These are phyloP conservation scores for Hemerocallis citrina DNA, from an alignment of 106 monocot genomes.

Conservation along the genomic window DNA sequence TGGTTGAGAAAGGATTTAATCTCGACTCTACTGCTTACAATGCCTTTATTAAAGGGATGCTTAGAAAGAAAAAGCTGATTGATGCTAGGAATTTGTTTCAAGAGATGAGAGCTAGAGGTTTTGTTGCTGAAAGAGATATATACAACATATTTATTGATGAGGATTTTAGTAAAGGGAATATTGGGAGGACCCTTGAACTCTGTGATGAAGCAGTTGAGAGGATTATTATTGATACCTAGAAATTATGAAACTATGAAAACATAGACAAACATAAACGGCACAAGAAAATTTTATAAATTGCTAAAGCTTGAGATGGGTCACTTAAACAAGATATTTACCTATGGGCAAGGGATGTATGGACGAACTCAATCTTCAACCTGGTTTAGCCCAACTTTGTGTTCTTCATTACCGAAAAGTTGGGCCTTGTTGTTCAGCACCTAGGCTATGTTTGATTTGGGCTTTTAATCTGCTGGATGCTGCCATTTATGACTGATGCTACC, in stretches of 20 bases:
- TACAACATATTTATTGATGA: slow-evolving; percentile 66
- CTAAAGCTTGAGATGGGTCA: background rate
- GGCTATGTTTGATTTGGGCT: background rate
- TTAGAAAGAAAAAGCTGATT: slow-evolving; percentile 55
- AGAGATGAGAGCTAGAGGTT: slow-evolving; percentile 56
- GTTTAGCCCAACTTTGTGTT: too few species aligned
- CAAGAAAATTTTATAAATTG: background rate
- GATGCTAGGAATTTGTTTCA: slow-evolving; percentile 79
- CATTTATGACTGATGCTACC: background rate
- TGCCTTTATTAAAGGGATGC: slow-evolving; percentile 51
- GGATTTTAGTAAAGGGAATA: slow-evolving; percentile 42
- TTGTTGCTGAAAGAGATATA: slow-evolving; percentile 43
- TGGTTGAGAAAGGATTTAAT: slow-evolving; percentile 62
- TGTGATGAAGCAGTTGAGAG: slow-evolving; percentile 73
- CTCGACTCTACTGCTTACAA: slow-evolving; percentile 50
- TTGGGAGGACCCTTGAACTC: slow-evolving; percentile 63
- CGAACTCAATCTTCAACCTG: too few species aligned
- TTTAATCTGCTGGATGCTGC: background rate
- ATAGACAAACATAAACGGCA: background rate
- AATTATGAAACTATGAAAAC: slow-evolving; percentile 5
- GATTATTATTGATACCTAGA: slow-evolving; percentile 18
- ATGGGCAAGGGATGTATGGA: background rate
- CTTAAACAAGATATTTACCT: background rate
- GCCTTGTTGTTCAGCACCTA: too few species aligned
- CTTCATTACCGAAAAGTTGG: too few species aligned